Evolutionary conservation across 331 rosid genomes (phyloP).

Genomic region (Spiraea crenata): DNA sequence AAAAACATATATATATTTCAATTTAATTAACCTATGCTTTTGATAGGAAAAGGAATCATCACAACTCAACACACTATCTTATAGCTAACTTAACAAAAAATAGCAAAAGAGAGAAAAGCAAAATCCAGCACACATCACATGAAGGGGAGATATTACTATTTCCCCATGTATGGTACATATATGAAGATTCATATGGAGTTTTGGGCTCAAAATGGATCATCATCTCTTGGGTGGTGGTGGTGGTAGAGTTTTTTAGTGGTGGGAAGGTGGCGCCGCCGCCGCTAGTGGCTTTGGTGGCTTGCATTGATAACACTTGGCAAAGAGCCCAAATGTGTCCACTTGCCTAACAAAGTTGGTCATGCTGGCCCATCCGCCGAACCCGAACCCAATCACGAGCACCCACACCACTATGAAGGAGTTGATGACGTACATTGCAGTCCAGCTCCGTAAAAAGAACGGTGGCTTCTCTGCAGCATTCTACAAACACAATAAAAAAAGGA

Average conservation of each 20-base stretch:
- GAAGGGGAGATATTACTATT: conserved; percentile 46
- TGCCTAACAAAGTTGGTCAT: conserved; percentile 75
- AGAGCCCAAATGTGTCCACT: conserved; percentile 86
- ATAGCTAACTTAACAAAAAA: conserved; percentile 31
- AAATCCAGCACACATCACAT: conserved; percentile 48
- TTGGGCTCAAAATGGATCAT: neutral
- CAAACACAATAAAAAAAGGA: neutral
- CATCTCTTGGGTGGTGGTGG: neutral
- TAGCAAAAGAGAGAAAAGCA: conserved; percentile 11
- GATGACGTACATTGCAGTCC: conserved; percentile 75
- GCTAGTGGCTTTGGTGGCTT: conserved; percentile 43
- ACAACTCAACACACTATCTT: conserved; percentile 51
- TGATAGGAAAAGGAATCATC: conserved; percentile 54
- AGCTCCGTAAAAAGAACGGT: conserved; percentile 77
- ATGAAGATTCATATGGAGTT: conserved; percentile 19
- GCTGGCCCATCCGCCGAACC: conserved; percentile 99
- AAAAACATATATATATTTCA: conserved; percentile 31
- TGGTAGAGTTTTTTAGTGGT: conserved; percentile 27
- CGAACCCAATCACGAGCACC: conserved; percentile 85
- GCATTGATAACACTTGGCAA: conserved; percentile 98
- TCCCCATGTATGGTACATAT: conserved; percentile 66
- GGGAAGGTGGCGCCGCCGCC: conserved; percentile 44
- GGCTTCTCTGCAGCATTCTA: conserved; percentile 98
- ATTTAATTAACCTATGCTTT: conserved; percentile 42
- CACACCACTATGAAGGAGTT: conserved; percentile 73